Base-by-base conservation (phyloP, 768 basidiomycete genomes). In the Wakefieldia striispora region DNA sequence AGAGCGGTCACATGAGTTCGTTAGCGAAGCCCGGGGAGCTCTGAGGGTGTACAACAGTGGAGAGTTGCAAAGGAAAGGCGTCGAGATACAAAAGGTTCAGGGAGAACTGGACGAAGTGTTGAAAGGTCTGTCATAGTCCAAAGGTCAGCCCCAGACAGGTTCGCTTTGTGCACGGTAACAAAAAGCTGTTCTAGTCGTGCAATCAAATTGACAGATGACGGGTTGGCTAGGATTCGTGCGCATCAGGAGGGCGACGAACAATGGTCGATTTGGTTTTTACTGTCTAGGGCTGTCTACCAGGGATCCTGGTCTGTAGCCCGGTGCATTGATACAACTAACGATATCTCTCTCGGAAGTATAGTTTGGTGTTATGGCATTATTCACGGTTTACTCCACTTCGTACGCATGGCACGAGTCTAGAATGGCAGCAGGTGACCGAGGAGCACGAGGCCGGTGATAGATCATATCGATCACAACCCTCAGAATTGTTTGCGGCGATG, bases 1-100 rank as follows among this genome's bases (percentile, higher is more conserved):
- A 55, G 63, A 73, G 53, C 69, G 67, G 40, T 88, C 88, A 12
- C 75, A 77, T 53, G 77, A 81, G 50, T 88, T 86, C 56, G 77
- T 77, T 13, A 65, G 67, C 47, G 78, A 81, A 55, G 76, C 83
- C 8, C 74, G 86, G 45, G 71, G 72, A 1, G 81, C 76, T n/a
- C 69, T 90, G 43, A 57, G 67, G 63, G 63, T 83, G 8, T 42
- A 56, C 47, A 62, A 61, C 36, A 62, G 62, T 0, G 81, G 75
- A 5, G 80, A 78, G 31, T 69, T 83, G 31, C 81, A 80, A 40
- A 65, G 61, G 8, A 73, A 82, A 66, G 86, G 76, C 5, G 66
- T 60, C 10, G 72, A 72, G 44, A 74, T 90, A 43, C 86, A 88
- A 43, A 71, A 69, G 10, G 62, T 83, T n/a, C 72, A 83, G 44